These are phyloP conservation scores for Hypoxylon sp. DNA, from an alignment of 2,329 filamentous ascomycete species.

Conservation along the genomic window DNA sequence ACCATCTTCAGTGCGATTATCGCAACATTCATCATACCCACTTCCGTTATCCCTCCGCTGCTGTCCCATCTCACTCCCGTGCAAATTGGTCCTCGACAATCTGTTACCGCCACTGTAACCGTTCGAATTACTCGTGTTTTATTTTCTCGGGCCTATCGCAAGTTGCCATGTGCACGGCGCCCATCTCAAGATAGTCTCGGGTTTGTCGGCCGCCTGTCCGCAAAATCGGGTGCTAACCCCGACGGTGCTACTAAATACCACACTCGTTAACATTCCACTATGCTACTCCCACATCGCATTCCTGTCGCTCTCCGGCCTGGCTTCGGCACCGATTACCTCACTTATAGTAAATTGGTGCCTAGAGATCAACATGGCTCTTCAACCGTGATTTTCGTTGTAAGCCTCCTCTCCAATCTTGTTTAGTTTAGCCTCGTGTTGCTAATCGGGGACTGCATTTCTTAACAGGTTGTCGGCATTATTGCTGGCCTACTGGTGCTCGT, in stretches of 20 bases:
- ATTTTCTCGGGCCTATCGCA: conserved; percentile 11
- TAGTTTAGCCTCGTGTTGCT: conserved; percentile 1
- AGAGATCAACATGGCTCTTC: conserved; percentile 21
- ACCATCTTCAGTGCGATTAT: conserved; percentile 9
- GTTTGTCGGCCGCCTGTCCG: conserved; percentile 28
- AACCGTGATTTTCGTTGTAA: conserved; percentile 39
- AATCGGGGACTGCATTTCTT: background rate
- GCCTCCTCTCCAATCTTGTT: background rate
- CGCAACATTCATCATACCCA: conserved; percentile 7
- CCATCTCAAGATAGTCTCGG: conserved; percentile 30
- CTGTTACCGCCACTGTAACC: conserved; percentile 1
- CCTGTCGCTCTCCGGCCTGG: conserved; percentile 39
- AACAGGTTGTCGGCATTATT: conserved; percentile 43
- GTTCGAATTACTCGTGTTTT: background rate
- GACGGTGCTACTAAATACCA: conserved; percentile 16
- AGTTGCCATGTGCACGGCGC: conserved; percentile 36
- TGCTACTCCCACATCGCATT: conserved; percentile 47
- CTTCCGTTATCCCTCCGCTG: conserved; percentile 9
- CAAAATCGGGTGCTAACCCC: conserved; percentile 29
- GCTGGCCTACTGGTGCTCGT: conserved; percentile 38
- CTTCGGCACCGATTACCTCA: conserved; percentile 6
- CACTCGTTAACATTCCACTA: conserved; percentile 41
- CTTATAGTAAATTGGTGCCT: conserved; percentile 13
- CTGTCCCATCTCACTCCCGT: conserved; percentile 16
- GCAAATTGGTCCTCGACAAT: conserved; percentile 7